Conservation (phyloP, 2,329 filamentous ascomycete species). For the Pestalotiopsis sp. region DNA sequence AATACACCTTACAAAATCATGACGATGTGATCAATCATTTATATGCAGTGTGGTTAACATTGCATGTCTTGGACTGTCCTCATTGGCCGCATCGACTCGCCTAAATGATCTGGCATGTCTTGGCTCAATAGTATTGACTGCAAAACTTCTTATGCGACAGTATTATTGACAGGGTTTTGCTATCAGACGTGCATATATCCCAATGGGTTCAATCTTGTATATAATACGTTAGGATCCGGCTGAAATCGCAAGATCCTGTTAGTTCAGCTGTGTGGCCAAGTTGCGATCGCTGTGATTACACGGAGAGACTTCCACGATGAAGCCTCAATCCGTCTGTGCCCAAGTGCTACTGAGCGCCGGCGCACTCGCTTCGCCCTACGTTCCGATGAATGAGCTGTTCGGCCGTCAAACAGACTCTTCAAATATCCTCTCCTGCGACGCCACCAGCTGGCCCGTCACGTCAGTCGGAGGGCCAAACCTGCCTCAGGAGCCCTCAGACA, state of each 20-base stretch:
- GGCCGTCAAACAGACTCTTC: neutral
- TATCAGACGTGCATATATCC: neutral
- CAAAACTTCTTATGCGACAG: neutral
- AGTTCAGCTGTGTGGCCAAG: too few relatives aligned
- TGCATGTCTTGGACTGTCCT: neutral
- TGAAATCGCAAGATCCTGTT: neutral
- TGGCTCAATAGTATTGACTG: conserved; percentile 1
- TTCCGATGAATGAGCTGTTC: neutral
- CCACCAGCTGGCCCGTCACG: conserved; percentile 32
- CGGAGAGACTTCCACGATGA: neutral
- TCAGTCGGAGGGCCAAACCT: conserved; percentile 26
- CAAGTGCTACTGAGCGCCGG: neutral
- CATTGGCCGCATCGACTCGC: neutral
- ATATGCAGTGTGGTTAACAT: neutral
- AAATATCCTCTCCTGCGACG: conserved; percentile 24
- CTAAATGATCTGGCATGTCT: neutral
- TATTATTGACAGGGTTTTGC: conserved; percentile 6
- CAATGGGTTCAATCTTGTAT: neutral
- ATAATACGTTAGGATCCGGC: neutral
- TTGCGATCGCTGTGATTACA: too few relatives aligned
- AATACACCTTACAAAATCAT: neutral
- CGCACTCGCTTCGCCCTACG: neutral
- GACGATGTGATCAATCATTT: neutral
- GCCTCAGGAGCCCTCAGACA: conserved; percentile 28
- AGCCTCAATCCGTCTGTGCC: neutral